Evolutionary conservation across 1,284 basidiomycete genomes (phyloP).

Genomic region (Bjerkandera adusta): DNA sequence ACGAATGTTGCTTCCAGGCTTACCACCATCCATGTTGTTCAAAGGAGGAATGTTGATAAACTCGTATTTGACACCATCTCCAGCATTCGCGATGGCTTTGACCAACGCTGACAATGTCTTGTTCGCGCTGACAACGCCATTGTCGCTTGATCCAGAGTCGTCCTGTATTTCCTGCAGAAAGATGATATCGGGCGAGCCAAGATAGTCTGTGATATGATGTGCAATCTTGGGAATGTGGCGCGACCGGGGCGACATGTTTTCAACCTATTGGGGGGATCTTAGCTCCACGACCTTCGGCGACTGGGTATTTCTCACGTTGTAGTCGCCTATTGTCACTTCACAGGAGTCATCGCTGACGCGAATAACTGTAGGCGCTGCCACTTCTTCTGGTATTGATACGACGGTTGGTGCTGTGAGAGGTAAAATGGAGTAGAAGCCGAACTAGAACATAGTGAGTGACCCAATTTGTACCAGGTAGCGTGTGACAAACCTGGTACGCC

Average conservation of each 20-base stretch:
- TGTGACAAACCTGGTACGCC: conserved; percentile 44
- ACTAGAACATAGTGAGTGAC: conserved; percentile 14
- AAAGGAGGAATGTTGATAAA: conserved; percentile 52
- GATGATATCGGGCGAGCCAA: conserved; percentile 58
- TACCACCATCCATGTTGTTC: conserved; percentile 58
- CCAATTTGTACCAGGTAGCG: not conserved
- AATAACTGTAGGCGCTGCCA: conserved; percentile 40
- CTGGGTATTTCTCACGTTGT: conserved; percentile 45
- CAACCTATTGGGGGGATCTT: conserved; percentile 37
- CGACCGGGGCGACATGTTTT: conserved; percentile 55
- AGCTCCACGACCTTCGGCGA: not conserved
- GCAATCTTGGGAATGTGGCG: conserved; percentile 48
- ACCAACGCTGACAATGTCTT: conserved; percentile 50
- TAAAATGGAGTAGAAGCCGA: conserved; percentile 53
- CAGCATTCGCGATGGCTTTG: conserved; percentile 42
- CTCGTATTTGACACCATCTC: conserved; percentile 41
- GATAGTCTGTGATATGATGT: conserved; percentile 49
- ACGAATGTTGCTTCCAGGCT: conserved; percentile 65
- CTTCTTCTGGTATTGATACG: conserved; percentile 35
- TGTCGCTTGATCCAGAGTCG: conserved; percentile 53
- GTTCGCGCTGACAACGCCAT: conserved; percentile 55
- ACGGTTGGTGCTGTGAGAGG: conserved; percentile 54
- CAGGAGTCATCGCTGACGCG: conserved; percentile 37
- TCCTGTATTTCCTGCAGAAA: conserved; percentile 71
- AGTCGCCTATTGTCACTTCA: conserved; percentile 56